phyloP scores from a whole-genome alignment of 352 stramenopile genomes.

The Elongisporangium undulatum region DNA sequence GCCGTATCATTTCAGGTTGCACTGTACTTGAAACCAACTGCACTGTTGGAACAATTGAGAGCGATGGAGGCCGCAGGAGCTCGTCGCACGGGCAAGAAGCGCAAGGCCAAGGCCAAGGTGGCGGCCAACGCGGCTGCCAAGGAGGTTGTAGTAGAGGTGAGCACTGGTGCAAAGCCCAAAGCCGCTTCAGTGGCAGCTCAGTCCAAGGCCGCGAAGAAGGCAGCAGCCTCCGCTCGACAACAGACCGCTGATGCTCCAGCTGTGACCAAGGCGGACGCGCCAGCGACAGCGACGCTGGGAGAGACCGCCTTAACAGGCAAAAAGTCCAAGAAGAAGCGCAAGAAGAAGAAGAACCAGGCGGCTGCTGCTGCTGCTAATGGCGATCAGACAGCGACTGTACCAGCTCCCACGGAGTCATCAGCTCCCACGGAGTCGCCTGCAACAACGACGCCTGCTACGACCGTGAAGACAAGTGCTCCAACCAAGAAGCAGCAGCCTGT shows the following conservation, averaged over 20 bases:
- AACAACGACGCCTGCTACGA: background rate
- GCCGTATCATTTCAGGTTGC: background rate
- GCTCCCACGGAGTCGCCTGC: slow-evolving; percentile 7
- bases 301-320: background rate
- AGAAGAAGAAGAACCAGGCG: slow-evolving; percentile 11
- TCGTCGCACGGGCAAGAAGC: background rate
- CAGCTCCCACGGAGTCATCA: slow-evolving; percentile 1
- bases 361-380: background rate
- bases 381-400: slow-evolving; percentile 12
- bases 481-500: slow-evolving; percentile 4
- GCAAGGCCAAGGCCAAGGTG: slow-evolving; percentile 4
- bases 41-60: no score
- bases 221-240: background rate
- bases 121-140: slow-evolving; percentile 1
- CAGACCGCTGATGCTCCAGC: background rate
- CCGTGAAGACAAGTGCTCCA: background rate
- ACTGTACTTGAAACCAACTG: no score
- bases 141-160: background rate
- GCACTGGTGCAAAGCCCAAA: background rate
- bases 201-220: background rate
- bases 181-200: background rate
- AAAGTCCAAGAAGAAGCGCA: slow-evolving; percentile 27
- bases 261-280: background rate
- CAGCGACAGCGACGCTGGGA: background rate
- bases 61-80: background rate